Base-by-base conservation (phyloP, 2,329 filamentous ascomycete genomes). In the Mycosphaerella arachidis region DNA sequence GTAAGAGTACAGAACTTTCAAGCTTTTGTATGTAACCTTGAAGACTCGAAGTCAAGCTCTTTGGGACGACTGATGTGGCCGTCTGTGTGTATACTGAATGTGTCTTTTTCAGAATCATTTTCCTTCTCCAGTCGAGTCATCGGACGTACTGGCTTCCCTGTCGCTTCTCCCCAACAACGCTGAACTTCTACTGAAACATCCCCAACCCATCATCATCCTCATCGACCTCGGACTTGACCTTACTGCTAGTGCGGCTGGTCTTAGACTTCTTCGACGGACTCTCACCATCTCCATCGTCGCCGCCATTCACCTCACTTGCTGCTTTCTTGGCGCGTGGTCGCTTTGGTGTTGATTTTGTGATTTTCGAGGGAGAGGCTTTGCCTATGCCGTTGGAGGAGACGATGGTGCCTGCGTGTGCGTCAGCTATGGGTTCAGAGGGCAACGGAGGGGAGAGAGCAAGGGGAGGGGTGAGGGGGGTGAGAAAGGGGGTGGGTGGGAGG, bases 181-280 rank as follows among this genome's bases (percentile, higher is more conserved):
- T 24, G 24, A 24, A 24, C 24, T 24, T 24, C 37, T 27, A 46
- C 46, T 50, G 55, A 16, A 59, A 53, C 56, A 48, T 27, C 30
- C 56, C 54, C 30, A 52, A 31, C 5, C 53, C 60, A 24, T 59
- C 59, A 37, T 43, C 57, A 48, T 59, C 55, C n/a, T 35, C 29
- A 24, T 31, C 48, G 10, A 18, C 48, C 6, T 37, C 45, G 16
- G 50, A 20, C 24, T 62, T 57, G 12, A 40, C 40, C 7, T 48
- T 55, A 6, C 53, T 40, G 48, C 57, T 55, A 5, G 55, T 12
- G 3, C 30, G 31, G 18, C 50, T 56, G 45, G 12, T 12, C 43
- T 46, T 35, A 10, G 5, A 16, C 27, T 40, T 50, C 55, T 48
- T 56, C 9, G 18, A 18, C 35, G 53, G 35, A 29, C 29, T 51